Conservation (phyloP, 2,329 filamentous ascomycete species). For the Fusarium duplospermum region DNA sequence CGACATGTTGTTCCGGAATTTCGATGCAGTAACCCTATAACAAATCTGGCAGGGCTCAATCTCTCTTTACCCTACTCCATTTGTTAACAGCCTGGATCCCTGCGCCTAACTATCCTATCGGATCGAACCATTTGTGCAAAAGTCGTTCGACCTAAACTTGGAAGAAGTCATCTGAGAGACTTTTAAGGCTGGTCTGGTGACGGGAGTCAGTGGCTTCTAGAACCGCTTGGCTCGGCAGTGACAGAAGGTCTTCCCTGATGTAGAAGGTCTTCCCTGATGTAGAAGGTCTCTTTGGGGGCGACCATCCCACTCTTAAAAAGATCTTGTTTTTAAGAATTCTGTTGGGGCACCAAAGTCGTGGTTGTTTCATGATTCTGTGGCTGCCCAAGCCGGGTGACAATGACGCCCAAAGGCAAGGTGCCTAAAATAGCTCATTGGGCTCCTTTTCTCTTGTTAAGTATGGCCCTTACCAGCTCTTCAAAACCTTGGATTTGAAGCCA, state of each 20-base stretch:
- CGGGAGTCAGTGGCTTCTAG: background rate
- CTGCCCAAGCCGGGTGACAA: background rate
- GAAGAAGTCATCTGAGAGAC: background rate
- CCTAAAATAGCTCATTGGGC: background rate
- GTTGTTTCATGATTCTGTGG: background rate
- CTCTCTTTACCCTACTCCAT: background rate
- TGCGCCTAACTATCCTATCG: background rate
- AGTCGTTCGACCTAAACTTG: background rate
- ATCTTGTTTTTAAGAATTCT: background rate
- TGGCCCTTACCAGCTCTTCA: fast-evolving
- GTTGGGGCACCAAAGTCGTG: background rate
- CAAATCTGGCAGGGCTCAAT: background rate
- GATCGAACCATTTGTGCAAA: background rate
- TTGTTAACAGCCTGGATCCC: background rate
- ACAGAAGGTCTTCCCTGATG: background rate
- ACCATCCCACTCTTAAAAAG: background rate
- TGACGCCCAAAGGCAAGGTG: background rate
- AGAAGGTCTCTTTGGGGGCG: background rate
- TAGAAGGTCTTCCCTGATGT: background rate
- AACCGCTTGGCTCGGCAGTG: background rate
- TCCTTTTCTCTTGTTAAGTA: too few relatives aligned
- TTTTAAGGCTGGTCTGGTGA: background rate
- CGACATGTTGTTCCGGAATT: background rate
- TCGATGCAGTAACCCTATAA: background rate
- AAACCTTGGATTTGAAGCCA: fast-evolving